phyloP scores from a whole-genome alignment of 441 rosid species.

The Daphne laureola region DNA sequence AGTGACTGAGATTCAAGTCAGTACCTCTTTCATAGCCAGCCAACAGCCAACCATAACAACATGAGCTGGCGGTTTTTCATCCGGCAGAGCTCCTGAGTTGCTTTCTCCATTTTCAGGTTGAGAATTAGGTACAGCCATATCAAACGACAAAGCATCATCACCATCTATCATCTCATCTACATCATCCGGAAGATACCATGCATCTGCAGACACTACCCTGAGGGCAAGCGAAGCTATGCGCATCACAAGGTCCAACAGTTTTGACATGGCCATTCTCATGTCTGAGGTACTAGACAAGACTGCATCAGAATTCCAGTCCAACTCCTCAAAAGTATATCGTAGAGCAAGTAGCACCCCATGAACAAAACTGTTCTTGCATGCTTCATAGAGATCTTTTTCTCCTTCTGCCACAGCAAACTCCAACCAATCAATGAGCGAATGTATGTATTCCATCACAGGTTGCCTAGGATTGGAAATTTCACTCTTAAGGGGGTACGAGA shows the following conservation, averaged over 20 bases:
- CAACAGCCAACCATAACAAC: slow-evolving; percentile 97
- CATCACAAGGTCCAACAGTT: slow-evolving; percentile 68
- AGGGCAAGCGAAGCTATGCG: slow-evolving; percentile 86
- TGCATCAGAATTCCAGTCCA: slow-evolving; percentile 81
- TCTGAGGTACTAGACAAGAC: slow-evolving; percentile 53
- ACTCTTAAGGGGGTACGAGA: slow-evolving; percentile 36
- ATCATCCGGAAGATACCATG: slow-evolving; percentile 76
- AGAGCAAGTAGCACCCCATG: slow-evolving; percentile 86
- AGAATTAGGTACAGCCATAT: slow-evolving; percentile 25
- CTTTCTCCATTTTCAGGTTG: slow-evolving; percentile 33
- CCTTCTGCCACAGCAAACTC: slow-evolving; percentile 63
- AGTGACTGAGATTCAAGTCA: slow-evolving; percentile 11
- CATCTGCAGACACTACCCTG: slow-evolving; percentile 97
- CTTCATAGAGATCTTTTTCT: slow-evolving; percentile 74
- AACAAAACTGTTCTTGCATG: slow-evolving; percentile 87
- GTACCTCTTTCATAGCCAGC: slow-evolving; percentile 99
- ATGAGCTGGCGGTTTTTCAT: slow-evolving; percentile 55
- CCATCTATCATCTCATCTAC: slow-evolving; percentile 77
- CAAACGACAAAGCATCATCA: slow-evolving; percentile 50
- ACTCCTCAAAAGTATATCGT: slow-evolving; percentile 91
- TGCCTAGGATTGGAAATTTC: slow-evolving; percentile 21
- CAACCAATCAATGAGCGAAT: slow-evolving; percentile 79
- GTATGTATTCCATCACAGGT: slow-evolving; percentile 71
- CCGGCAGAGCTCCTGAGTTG: slow-evolving; percentile 30
- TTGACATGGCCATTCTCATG: slow-evolving; percentile 62